Evolutionary conservation across 2,329 filamentous ascomycete genomes (phyloP), one percentile per base, ranked within the genome.

Genomic region (Botrytis byssoidea): DNA sequence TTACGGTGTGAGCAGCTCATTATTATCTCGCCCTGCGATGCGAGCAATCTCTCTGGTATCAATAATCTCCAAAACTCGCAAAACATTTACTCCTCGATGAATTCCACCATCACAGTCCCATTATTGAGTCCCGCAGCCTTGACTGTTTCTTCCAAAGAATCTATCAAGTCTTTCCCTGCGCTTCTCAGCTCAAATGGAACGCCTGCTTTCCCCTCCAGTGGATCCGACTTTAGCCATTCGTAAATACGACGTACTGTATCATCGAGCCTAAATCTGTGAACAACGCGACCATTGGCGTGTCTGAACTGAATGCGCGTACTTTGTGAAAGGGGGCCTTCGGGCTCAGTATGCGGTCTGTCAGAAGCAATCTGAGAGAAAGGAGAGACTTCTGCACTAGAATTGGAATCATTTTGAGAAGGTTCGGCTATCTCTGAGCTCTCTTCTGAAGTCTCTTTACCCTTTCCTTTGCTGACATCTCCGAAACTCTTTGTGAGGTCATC

Each of bases 21-120:
- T 42, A 67, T 72, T 72, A 72, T 46, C 60, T 66, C 35, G 35
- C 42, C 46, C 61, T 44, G 61, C 22, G 29, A 59, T 65, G 61
- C 61, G 42, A 67, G 44, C 48, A 57, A 59, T 57, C 37, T 48
- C n/a, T 67, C 48, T 67, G 59, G 61, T 72, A 72, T 72, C 70
- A 66, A 59, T 29, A 25, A 32, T 35, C 61, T 32, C 35, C 51
- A 46, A n/a, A 68, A 60, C 59, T 48, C 9, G n/a, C 22, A 72
- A 18, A 72, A 55, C 18, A 22, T 48, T 72, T 77, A 80, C 55
- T 81, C 78, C 82, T 93, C 91, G 73, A 93, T 83, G 80, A 94
- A 97, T 82, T 98, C 96, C 77, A 99, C 91, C 93, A 98, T 98
- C 12, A 99, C 92, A 0, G 94, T 97, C 5, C 92, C 94, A 80